Conservation (phyloP, 108 stramenopile species). For the Aurantiochytrium sp. region DNA sequence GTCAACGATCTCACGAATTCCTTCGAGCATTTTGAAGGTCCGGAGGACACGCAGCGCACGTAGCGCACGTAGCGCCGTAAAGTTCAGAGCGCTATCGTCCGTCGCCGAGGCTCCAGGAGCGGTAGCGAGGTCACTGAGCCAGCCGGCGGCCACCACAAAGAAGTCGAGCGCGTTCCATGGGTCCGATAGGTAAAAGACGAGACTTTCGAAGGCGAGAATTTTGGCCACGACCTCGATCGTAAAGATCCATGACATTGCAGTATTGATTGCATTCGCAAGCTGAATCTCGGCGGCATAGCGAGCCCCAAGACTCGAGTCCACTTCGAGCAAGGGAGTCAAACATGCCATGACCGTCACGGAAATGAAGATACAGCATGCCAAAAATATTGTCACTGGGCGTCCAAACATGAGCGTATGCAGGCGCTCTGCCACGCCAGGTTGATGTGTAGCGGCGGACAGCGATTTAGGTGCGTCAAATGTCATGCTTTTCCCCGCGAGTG, state of each 20-base stretch:
- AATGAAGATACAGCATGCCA: background rate
- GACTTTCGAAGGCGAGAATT: background rate
- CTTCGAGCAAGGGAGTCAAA: background rate
- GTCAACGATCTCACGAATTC: background rate
- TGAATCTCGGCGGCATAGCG: background rate
- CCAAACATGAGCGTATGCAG: background rate
- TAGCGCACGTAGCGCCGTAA: background rate
- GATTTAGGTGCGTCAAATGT: background rate
- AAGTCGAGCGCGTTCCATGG: background rate
- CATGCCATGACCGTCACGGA: background rate
- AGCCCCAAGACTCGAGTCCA: background rate
- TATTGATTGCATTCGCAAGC: background rate
- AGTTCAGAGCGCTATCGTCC: background rate
- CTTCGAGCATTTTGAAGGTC: background rate
- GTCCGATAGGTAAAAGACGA: background rate
- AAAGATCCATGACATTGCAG: background rate
- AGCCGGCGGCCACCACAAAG: background rate
- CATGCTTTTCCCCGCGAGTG: background rate
- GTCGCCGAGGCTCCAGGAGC: background rate
- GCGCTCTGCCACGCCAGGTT: background rate
- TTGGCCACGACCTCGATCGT: background rate
- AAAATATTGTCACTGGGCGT: background rate
- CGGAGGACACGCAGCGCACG: background rate
- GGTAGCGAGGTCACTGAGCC: background rate
- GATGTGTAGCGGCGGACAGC: background rate